phyloP scores from a whole-genome alignment of 345 rosid genomes.

The Draba incana region DNA sequence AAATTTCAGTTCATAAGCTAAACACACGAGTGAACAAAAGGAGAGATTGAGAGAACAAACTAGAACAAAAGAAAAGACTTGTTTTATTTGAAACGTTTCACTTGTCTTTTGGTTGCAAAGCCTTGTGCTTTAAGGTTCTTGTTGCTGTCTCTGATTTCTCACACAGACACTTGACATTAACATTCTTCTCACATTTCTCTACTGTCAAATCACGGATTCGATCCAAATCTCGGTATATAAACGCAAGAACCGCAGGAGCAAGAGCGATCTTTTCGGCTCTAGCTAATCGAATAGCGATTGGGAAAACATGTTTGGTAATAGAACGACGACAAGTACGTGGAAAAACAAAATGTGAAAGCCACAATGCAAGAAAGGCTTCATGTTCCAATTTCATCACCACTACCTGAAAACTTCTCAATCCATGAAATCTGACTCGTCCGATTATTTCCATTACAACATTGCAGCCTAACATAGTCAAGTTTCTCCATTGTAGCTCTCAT shows the following conservation, averaged over 20 bases:
- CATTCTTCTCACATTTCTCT: neutral
- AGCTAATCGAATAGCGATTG: slow-evolving; percentile 48
- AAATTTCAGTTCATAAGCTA: too few relatives aligned
- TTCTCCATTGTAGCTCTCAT: neutral
- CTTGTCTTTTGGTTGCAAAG: too few relatives aligned
- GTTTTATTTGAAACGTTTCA: too few relatives aligned
- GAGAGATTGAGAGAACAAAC: too few relatives aligned
- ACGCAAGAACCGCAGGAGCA: slow-evolving; percentile 47
- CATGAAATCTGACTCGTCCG: slow-evolving; percentile 18
- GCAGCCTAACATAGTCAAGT: slow-evolving; percentile 12
- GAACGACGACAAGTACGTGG: neutral
- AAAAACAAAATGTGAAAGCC: slow-evolving; percentile 47
- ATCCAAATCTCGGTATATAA: slow-evolving; percentile 46
- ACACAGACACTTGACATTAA: slow-evolving; percentile 36
- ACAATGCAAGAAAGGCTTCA: slow-evolving; percentile 51
- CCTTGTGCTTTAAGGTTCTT: too few relatives aligned
- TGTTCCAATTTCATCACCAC: slow-evolving; percentile 45
- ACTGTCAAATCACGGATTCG: neutral
- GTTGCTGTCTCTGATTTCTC: too few relatives aligned
- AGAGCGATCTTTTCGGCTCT: slow-evolving; percentile 47
- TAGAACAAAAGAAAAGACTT: too few relatives aligned
- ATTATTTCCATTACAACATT: neutral
- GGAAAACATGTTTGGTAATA: neutral
- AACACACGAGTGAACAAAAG: too few relatives aligned
- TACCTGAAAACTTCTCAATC: slow-evolving; percentile 39